A percentile compares a stretch with the other conserved stretches of the same genome.
Conservation (phyloP, 208 protist species). For the Polymyxa betae region DNA sequence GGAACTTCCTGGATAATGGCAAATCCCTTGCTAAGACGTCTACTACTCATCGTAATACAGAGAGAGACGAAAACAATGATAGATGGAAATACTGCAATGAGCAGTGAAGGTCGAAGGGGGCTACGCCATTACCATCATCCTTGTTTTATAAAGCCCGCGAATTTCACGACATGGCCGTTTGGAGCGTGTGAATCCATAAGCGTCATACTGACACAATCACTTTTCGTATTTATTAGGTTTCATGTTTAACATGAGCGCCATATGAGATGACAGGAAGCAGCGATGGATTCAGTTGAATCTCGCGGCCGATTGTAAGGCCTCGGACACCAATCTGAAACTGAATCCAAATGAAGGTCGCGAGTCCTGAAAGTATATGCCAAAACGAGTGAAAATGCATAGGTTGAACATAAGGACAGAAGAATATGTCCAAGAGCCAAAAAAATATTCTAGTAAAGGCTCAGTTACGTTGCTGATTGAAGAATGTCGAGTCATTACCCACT, state of each 20-base stretch:
- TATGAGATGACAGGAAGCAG: not conserved
- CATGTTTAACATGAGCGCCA: not conserved
- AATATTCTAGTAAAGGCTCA: too few species aligned
- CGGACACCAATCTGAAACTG: constrained; percentile 40
- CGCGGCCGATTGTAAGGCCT: not conserved
- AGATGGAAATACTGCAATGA: too few species aligned
- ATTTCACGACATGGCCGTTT: too few species aligned
- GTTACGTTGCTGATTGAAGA: too few species aligned
- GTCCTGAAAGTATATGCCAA: constrained; percentile 44
- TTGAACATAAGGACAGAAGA: constrained; percentile 48
- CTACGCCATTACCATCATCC: too few species aligned
- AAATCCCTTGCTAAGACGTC: constrained; percentile 15
- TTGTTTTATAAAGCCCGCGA: too few species aligned
- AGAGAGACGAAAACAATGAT: too few species aligned
- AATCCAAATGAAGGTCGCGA: constrained; percentile 41
- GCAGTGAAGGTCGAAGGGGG: too few species aligned
- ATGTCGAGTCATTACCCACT: too few species aligned
- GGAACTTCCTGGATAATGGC: not conserved
- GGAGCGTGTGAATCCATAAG: too few species aligned
- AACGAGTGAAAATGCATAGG: constrained; percentile 53
- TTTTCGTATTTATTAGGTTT: too few species aligned
- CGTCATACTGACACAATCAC: too few species aligned
- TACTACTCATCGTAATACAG: not conserved
- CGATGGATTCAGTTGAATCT: not conserved
- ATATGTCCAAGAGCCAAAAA: constrained; percentile 19